Conservation (phyloP, 1,139 yeast species). For the Yamadazyma membranifaciens region DNA sequence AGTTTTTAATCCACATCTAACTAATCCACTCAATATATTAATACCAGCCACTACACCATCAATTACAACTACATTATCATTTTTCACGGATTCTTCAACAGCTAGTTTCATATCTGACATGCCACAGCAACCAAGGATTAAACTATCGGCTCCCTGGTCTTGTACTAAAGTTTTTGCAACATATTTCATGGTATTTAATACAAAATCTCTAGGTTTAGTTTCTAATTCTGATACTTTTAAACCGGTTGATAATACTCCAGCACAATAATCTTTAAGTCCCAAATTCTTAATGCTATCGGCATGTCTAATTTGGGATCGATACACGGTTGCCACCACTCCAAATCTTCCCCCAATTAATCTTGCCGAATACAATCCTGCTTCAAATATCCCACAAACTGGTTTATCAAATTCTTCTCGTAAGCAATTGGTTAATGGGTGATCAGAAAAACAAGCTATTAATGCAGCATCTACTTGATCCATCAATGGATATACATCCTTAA, state of each 20-base stretch:
- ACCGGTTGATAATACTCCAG: constrained; percentile 28
- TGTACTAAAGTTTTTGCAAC: constrained; percentile 22
- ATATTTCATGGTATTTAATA: constrained; percentile 19
- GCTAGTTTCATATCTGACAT: constrained; percentile 31
- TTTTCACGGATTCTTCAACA: constrained; percentile 21
- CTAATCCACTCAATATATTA: constrained; percentile 18
- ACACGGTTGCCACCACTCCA: constrained; percentile 20
- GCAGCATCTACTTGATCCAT: constrained; percentile 11
- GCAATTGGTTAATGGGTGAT: constrained; percentile 13
- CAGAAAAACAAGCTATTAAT: constrained; percentile 13
- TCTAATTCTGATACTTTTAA: constrained; percentile 28
- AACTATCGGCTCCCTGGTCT: constrained; percentile 24
- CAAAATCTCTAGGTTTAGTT: constrained; percentile 25
- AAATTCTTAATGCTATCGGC: constrained; percentile 21
- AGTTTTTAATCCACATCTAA: constrained; percentile 17
- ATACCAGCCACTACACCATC: constrained; percentile 25
- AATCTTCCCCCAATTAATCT: constrained; percentile 11
- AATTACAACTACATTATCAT: constrained; percentile 17
- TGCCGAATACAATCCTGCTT: constrained; percentile 12
- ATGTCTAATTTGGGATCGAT: constrained; percentile 22
- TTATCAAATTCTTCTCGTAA: constrained; percentile 12
- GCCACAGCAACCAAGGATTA: constrained; percentile 32
- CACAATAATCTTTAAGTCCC: constrained; percentile 25
- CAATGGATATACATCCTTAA: constrained; percentile 10
- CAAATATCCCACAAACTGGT: constrained; percentile 13